Evolutionary conservation across 305 asterid genomes (phyloP).

Genomic region (Fraxinus nigra): DNA sequence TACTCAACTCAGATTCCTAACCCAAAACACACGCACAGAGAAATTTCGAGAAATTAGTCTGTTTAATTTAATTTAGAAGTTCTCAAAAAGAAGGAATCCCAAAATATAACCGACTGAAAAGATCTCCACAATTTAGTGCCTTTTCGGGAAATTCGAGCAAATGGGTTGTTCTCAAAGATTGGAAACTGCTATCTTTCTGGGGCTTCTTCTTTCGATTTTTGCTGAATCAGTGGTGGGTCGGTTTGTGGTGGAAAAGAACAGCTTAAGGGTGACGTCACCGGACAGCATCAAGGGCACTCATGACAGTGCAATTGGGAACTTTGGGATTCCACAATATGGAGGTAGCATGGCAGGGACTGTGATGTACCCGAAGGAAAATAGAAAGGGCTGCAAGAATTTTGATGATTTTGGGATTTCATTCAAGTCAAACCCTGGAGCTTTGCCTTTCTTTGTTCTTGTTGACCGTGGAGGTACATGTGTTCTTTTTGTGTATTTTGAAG

Average conservation of each 20-base stretch:
- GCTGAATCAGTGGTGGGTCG: constrained; percentile 53
- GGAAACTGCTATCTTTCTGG: constrained; percentile 42
- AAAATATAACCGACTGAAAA: neutral
- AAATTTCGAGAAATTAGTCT: neutral
- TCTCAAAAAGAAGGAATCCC: neutral
- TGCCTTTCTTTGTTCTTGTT: constrained; percentile 77
- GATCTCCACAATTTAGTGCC: constrained; percentile 7
- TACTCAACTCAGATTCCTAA: constrained; percentile 11
- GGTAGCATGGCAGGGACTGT: constrained; percentile 85
- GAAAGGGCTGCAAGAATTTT: constrained; percentile 68
- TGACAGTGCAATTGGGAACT: constrained; percentile 83
- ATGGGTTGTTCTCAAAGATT: constrained; percentile 51
- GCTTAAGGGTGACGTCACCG: constrained; percentile 72
- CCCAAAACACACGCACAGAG: constrained; percentile 19
- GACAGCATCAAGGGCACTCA: constrained; percentile 62
- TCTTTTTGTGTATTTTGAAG: neutral
- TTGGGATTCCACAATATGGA: constrained; percentile 85
- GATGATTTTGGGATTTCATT: constrained; percentile 65
- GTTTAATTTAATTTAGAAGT: neutral
- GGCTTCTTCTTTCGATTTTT: constrained; percentile 36
- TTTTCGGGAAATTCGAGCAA: constrained; percentile 21
- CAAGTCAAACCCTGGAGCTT: constrained; percentile 72
- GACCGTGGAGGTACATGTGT: constrained; percentile 74
- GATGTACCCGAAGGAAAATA: constrained; percentile 69
- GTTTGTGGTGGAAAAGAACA: constrained; percentile 86